Evolutionary conservation across 345 rosid species (phyloP).

Genomic region (Boechera stricta): DNA sequence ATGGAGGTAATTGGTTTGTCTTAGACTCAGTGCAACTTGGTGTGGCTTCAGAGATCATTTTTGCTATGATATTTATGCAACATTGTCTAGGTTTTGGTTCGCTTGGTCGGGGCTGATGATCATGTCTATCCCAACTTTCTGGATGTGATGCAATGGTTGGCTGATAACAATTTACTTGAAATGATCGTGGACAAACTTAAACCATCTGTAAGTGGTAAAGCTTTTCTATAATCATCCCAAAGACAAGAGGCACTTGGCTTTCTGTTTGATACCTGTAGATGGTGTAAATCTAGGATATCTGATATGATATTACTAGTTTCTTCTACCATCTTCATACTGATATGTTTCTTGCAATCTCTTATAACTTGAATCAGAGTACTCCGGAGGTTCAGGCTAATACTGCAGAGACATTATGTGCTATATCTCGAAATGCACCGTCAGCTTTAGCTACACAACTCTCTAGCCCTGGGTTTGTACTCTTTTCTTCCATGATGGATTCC

Average conservation of each 20-base stretch:
- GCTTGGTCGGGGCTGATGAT: slow-evolving; percentile 96
- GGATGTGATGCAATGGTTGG: slow-evolving; percentile 99
- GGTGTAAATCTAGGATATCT: slow-evolving; percentile 26
- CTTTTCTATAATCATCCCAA: slow-evolving; percentile 20
- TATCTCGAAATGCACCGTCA: slow-evolving; percentile 88
- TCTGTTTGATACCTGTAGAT: slow-evolving; percentile 25
- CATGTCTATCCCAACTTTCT: slow-evolving; percentile 92
- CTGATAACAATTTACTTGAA: slow-evolving; percentile 85
- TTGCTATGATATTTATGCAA: slow-evolving; percentile 19
- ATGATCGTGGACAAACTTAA: slow-evolving; percentile 94
- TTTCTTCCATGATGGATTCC: slow-evolving; percentile 25
- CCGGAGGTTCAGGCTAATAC: slow-evolving; percentile 97
- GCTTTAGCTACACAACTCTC: slow-evolving; percentile 91
- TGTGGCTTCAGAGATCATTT: slow-evolving; percentile 17
- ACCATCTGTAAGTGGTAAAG: slow-evolving; percentile 70
- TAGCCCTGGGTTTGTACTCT: slow-evolving; percentile 70
- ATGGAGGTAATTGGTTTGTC: slow-evolving; percentile 77
- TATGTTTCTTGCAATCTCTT: slow-evolving; percentile 40
- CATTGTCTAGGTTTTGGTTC: slow-evolving; percentile 78
- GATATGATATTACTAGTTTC: slow-evolving; percentile 15
- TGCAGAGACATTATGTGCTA: slow-evolving; percentile 92
- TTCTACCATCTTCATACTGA: slow-evolving; percentile 23
- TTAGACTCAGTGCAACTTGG: slow-evolving; percentile 32
- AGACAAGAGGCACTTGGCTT: slow-evolving; percentile 1
- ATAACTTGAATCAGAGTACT: slow-evolving; percentile 58